Percentiles rank a stretch among this genome's conserved stretches.
These are phyloP conservation scores for Dendrobium catenatum DNA, from an alignment of 106 monocot genomes.

Conservation along the genomic window DNA sequence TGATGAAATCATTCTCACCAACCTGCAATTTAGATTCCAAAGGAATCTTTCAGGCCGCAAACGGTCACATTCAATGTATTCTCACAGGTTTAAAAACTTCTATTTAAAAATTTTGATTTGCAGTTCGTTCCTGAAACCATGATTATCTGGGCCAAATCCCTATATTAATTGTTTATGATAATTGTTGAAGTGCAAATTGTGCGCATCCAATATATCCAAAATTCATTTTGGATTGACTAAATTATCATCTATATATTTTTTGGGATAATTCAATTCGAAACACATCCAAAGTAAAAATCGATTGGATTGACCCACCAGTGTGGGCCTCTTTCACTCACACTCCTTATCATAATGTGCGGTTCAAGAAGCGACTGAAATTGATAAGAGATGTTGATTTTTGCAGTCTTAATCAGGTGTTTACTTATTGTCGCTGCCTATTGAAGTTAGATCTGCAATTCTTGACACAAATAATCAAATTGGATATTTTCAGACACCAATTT, in stretches of 20 bases:
- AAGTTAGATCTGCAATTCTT: neutral
- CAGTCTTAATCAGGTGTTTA: neutral
- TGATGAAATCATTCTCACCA: conserved; percentile 29
- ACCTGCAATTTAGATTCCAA: conserved; percentile 30
- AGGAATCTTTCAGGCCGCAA: conserved; percentile 47
- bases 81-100: conserved; percentile 37
- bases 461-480: neutral
- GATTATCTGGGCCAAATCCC: neutral
- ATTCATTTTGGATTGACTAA: too few species aligned
- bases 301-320: too few species aligned
- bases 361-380: neutral
- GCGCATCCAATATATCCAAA: too few species aligned
- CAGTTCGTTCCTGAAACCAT: neutral
- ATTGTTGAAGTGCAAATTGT: too few species aligned
- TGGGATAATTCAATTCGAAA: too few species aligned
- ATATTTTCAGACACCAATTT: too few species aligned
- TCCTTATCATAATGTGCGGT: too few species aligned
- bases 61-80: conserved; percentile 45
- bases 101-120: neutral
- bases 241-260: too few species aligned
- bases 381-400: neutral
- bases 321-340: too few species aligned
- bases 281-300: too few species aligned
- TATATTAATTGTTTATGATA: too few species aligned
- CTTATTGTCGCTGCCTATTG: neutral